Evolutionary conservation across 345 rosid species (phyloP).

Genomic region (Bruguiera gymnorhiza): DNA sequence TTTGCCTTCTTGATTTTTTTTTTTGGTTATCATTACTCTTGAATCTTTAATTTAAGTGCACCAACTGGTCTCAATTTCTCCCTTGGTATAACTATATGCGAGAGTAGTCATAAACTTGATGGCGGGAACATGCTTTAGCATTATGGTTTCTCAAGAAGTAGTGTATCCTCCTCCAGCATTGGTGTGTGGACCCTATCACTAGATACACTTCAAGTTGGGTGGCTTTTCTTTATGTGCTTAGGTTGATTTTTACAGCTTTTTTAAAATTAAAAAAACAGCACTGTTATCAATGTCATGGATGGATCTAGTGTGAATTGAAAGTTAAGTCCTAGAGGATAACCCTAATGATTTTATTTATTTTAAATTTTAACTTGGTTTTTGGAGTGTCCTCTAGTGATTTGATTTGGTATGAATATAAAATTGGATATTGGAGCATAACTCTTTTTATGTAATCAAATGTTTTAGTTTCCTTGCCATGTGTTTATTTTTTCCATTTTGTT

Average conservation of each 20-base stretch:
- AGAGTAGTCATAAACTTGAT: background rate
- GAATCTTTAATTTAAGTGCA: conserved; percentile 8
- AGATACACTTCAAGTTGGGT: background rate
- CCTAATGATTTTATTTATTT: too few relatives aligned
- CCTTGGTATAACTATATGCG: background rate
- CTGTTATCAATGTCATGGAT: too few relatives aligned
- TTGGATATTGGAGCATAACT: background rate
- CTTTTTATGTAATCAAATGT: background rate
- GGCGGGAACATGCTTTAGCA: background rate
- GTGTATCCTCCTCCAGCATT: background rate
- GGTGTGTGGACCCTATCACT: background rate
- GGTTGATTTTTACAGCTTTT: background rate
- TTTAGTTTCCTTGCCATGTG: background rate
- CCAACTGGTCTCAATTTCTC: background rate
- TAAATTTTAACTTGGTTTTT: too few relatives aligned
- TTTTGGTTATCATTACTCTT: background rate
- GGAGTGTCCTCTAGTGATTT: background rate
- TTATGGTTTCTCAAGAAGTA: background rate
- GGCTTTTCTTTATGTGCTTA: background rate
- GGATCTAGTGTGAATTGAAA: too few relatives aligned
- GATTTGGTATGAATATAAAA: background rate
- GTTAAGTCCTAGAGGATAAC: too few relatives aligned
- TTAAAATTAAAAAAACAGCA: too few relatives aligned
- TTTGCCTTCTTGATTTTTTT: background rate
- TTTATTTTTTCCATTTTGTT: background rate